These are phyloP conservation scores for Pistacia vera DNA, from an alignment of 345 rosid genomes.

Conservation along the genomic window DNA sequence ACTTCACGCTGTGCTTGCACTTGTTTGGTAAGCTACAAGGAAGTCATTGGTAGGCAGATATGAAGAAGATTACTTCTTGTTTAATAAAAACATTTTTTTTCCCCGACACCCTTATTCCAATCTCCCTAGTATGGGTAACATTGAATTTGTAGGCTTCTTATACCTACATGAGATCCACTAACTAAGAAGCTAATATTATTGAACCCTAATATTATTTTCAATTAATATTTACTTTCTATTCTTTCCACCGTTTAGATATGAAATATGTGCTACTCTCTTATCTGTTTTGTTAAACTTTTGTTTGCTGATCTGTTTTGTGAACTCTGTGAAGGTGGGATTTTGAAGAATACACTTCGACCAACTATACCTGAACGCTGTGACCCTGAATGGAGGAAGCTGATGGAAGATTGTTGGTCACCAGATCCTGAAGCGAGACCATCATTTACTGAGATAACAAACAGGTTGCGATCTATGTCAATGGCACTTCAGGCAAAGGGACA, in stretches of 20 bases:
- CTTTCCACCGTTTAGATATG: background rate
- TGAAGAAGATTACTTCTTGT: background rate
- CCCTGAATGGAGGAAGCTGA: conserved; percentile 57
- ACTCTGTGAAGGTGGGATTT: conserved; percentile 51
- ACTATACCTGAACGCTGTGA: conserved; percentile 52
- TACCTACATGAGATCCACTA: background rate
- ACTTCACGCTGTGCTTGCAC: background rate
- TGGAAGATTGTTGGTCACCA: conserved; percentile 73
- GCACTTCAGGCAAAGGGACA: conserved; percentile 34
- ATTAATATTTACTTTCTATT: background rate
- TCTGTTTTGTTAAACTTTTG: background rate
- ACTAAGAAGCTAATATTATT: background rate
- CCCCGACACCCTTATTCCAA: no score
- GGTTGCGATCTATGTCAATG: conserved; percentile 48
- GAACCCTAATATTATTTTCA: background rate
- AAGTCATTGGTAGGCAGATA: background rate
- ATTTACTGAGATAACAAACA: conserved; percentile 56
- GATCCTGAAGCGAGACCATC: conserved; percentile 61
- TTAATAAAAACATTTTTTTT: background rate
- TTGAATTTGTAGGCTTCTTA: background rate
- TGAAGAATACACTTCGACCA: conserved; percentile 67
- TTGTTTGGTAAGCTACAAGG: background rate
- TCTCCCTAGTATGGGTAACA: no score
- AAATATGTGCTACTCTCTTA: background rate
- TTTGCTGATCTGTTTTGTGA: conserved; percentile 5